Evolutionary conservation across 345 rosid species (phyloP), one percentile per base, ranked within the genome.

Genomic region (Pistacia vera): DNA sequence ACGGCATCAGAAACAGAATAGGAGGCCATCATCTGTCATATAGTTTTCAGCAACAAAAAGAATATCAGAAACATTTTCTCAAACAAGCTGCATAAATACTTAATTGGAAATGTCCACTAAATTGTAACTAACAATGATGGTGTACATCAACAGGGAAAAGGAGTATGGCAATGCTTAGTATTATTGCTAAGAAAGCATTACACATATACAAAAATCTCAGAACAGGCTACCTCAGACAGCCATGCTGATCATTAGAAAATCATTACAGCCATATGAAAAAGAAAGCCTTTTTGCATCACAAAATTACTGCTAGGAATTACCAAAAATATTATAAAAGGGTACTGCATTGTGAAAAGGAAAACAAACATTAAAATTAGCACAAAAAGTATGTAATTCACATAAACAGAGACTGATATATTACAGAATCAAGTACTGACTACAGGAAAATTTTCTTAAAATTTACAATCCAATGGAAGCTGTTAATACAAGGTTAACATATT

Each of bases 1-100:
- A 95, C 99, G 44, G 99, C 99, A 89, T 95, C 99, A 66, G 99
- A 95, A 87, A 95, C 99, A 67, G 99, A 93, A 84, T 95, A 95
- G 61, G 98, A 92, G 71, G 99, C 99, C 99, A 95, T 95, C 87
- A 83, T 93, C 99, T 95, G 95, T 78, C 30, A 82, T n/a, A 79
- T 79, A 11, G 78, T 72, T 77, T 76, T 51, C 71, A 79, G 13
- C 61, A 75, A 67, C 63, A 68, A 74, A 70, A 78, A 75, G 7
- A 61, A 52, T 59, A 71, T 84, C 14, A 87, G 84, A 59, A 64
- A 79, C 73, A 22, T 9, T 65, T 30, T 12, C 48, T 60, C 17
- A 12, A 8, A 68, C 44, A 56, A 55, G 58, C 63, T 49, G 70
- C 70, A 76, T 38, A 35, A 18, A 64, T 51, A 70, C 22, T 35